A percentile compares a stretch with the other conserved stretches of the same genome.
Evolutionary conservation across 1,284 basidiomycete genomes (phyloP).

Genomic region (Coriolopsis trogii): DNA sequence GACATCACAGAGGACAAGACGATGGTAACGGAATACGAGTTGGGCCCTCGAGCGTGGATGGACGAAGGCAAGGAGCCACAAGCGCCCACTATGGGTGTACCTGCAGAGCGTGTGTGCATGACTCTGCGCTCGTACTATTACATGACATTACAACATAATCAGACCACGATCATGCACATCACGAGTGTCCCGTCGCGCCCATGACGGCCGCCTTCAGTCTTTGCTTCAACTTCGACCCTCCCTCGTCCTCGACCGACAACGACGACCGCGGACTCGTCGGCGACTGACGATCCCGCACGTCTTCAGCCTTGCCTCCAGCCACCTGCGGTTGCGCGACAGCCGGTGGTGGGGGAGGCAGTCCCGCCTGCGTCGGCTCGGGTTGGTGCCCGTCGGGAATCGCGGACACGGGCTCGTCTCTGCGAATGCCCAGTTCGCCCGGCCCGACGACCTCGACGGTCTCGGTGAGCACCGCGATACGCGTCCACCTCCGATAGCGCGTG

Average conservation of each 20-base stretch:
- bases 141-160: not conserved
- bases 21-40: no score
- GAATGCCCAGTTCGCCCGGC: conserved; percentile 35
- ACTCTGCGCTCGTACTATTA: not conserved
- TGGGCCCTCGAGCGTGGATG: no score
- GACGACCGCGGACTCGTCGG: conserved; percentile 1
- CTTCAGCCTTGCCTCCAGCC: not conserved
- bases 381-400: not conserved
- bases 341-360: not conserved
- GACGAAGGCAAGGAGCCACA: no score
- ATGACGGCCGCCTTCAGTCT: conserved; percentile 35
- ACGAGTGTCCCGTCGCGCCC: conserved; percentile 18
- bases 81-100: no score
- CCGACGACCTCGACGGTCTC: conserved; percentile 69
- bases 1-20: no score
- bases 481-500: conserved; percentile 84
- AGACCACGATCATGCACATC: no score
- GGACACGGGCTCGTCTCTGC: conserved; percentile 15
- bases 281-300: not conserved
- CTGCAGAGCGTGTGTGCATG: no score
- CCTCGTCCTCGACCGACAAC: conserved; percentile 17
- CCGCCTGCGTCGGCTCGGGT: not conserved
- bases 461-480: conserved; percentile 75
- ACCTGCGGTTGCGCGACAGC: not conserved
- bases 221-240: conserved; percentile 27